phyloP scores from a whole-genome alignment of 345 rosid species.

The Draba incana region DNA sequence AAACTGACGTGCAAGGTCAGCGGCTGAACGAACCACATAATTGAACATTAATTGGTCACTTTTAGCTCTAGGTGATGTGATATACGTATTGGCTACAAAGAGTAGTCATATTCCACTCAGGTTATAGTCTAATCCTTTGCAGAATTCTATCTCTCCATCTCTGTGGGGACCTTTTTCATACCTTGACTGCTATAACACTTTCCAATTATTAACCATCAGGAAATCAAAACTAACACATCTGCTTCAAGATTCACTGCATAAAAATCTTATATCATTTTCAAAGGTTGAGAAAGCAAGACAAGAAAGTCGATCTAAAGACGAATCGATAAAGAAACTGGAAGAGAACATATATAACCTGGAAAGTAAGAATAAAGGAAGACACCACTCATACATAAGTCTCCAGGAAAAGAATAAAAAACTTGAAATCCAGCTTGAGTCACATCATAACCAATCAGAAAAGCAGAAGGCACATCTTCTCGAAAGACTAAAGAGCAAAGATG shows the following conservation, averaged over 20 bases:
- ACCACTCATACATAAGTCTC: constrained; percentile 56
- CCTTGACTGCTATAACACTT: constrained; percentile 29
- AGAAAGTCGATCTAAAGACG: constrained; percentile 79
- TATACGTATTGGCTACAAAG: constrained; percentile 83
- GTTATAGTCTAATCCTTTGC: constrained; percentile 35
- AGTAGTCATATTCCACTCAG: constrained; percentile 92
- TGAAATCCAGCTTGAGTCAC: constrained; percentile 65
- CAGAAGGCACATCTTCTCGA: constrained; percentile 68
- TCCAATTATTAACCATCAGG: constrained; percentile 52
- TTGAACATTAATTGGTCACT: constrained; percentile 87
- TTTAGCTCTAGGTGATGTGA: constrained; percentile 96
- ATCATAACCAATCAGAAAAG: constrained; percentile 62
- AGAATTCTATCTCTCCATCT: not conserved
- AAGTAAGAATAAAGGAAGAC: constrained; percentile 67
- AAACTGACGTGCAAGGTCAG: constrained; percentile 90
- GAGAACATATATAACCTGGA: constrained; percentile 75
- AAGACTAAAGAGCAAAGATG: constrained; percentile 71
- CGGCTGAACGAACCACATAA: constrained; percentile 97
- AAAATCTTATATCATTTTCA: constrained; percentile 14
- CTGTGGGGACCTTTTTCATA: not conserved
- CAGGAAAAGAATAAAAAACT: constrained; percentile 86
- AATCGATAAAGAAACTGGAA: constrained; percentile 72
- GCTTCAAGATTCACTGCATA: constrained; percentile 96
- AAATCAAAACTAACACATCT: constrained; percentile 95
- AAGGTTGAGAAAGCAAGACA: constrained; percentile 89